Evolutionary conservation across 192 early-diverging fungal genomes (phyloP).

Genomic region (Coemansia sp.): DNA sequence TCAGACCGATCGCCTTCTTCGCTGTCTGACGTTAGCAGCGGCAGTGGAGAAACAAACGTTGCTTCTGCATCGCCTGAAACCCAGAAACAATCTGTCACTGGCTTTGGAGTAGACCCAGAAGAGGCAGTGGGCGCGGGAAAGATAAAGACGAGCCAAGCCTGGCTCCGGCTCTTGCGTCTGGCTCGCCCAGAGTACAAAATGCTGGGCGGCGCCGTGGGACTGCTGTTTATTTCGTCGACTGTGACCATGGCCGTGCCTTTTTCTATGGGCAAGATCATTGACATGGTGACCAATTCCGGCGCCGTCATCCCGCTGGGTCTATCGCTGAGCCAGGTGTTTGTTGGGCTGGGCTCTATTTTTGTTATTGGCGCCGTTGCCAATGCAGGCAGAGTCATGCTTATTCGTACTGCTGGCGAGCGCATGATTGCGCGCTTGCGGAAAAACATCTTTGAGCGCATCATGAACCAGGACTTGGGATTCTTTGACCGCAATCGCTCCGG

Average conservation of each 20-base stretch:
- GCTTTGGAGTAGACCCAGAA: constrained; percentile 25
- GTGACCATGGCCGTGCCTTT: constrained; percentile 65
- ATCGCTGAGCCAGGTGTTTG: constrained; percentile 53
- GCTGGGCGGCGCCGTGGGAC: constrained; percentile 53
- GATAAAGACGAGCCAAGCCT: constrained; percentile 25
- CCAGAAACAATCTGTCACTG: not conserved
- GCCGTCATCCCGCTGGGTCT: constrained; percentile 48
- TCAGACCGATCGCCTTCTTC: constrained; percentile 5
- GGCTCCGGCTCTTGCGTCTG: constrained; percentile 46
- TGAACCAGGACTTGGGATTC: constrained; percentile 60
- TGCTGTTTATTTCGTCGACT: constrained; percentile 57
- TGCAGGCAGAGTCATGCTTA: constrained; percentile 55
- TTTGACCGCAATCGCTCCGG: constrained; percentile 63
- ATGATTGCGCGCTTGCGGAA: constrained; percentile 53
- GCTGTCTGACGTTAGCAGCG: constrained; percentile 1
- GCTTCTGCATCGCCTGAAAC: too few species aligned
- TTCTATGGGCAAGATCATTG: constrained; percentile 65
- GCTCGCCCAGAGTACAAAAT: constrained; percentile 44
- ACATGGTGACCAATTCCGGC: constrained; percentile 56
- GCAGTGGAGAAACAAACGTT: not conserved
- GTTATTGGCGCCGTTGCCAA: constrained; percentile 56
- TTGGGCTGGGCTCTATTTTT: constrained; percentile 51
- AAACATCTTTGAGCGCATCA: constrained; percentile 53
- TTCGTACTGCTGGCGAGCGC: constrained; percentile 58
- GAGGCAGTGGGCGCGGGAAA: constrained; percentile 11